Evolutionary conservation across 2,329 filamentous ascomycete genomes (phyloP).

Genomic region (Exophiala calicioides): DNA sequence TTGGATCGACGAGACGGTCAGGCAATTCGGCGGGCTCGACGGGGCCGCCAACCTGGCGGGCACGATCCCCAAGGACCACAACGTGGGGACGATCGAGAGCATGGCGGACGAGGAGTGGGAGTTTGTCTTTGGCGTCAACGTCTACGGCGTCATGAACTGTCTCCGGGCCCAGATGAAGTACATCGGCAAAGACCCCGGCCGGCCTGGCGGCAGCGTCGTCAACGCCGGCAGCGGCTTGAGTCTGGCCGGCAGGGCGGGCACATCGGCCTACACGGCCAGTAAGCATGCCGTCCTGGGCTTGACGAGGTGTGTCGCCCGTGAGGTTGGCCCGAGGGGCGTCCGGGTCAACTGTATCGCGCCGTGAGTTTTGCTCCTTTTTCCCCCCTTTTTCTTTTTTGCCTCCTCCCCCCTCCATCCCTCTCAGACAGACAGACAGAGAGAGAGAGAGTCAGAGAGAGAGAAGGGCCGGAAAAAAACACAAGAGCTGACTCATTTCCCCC

Average conservation of each 20-base stretch:
- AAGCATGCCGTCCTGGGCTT: slow-evolving; percentile 62
- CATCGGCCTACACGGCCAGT: slow-evolving; percentile 46
- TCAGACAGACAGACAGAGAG: no score
- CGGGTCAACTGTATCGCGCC: slow-evolving; percentile 39
- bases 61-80: slow-evolving; percentile 22
- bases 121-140: slow-evolving; percentile 42
- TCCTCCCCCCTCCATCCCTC: background rate
- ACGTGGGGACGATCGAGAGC: slow-evolving; percentile 34
- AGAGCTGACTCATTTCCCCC: background rate
- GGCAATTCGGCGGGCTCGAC: slow-evolving; percentile 37
- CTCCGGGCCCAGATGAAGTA: slow-evolving; percentile 45
- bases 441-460: no score
- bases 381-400: background rate
- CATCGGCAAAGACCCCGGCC: slow-evolving; percentile 35
- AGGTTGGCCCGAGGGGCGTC: slow-evolving; percentile 37
- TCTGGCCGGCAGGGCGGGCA: slow-evolving; percentile 37
- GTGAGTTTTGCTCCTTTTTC: slow-evolving; percentile 10
- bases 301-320: slow-evolving; percentile 47
- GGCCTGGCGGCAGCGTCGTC: slow-evolving; percentile 37
- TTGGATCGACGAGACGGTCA: slow-evolving; percentile 42
- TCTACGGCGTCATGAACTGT: slow-evolving; percentile 44
- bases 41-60: slow-evolving; percentile 46
- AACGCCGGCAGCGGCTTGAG: slow-evolving; percentile 46
- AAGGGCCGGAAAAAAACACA: slow-evolving; percentile 1
- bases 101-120: slow-evolving; percentile 41